phyloP scores from a whole-genome alignment of 176 grass and related monocot genomes.

The Hsuehochloa calcarea region DNA sequence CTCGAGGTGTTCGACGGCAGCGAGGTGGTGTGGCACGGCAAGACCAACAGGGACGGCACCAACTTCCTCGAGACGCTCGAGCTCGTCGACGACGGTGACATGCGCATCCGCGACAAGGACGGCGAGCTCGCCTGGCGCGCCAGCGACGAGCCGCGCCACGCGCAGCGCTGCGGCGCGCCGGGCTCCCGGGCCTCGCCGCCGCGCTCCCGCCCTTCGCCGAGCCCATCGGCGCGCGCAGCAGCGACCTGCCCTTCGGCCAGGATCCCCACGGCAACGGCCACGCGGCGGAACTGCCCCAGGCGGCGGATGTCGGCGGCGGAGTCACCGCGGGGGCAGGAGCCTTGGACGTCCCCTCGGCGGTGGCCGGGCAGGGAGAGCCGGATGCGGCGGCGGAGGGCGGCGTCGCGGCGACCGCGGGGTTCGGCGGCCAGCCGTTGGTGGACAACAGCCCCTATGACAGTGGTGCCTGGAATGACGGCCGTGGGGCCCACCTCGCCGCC shows the following conservation, averaged over 20 bases:
- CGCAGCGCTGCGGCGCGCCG: constrained; percentile 65
- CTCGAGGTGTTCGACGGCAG: constrained; percentile 85
- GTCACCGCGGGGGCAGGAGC: not conserved
- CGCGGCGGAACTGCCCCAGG: constrained; percentile 29
- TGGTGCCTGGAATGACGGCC: constrained; percentile 25
- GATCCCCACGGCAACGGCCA: constrained; percentile 28
- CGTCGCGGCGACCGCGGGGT: constrained; percentile 22
- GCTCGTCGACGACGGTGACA: constrained; percentile 86
- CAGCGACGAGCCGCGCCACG: constrained; percentile 56
- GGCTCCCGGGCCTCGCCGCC: constrained; percentile 54
- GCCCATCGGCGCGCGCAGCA: constrained; percentile 45
- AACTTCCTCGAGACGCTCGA: constrained; percentile 74
- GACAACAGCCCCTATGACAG: constrained; percentile 89
- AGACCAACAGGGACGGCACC: constrained; percentile 51
- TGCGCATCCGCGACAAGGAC: constrained; percentile 84
- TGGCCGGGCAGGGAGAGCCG: not conserved
- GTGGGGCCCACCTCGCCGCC: not conserved
- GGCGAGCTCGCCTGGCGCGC: constrained; percentile 87
- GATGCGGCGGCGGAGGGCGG: not conserved
- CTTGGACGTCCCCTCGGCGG: not conserved
- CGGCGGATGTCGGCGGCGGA: not conserved
- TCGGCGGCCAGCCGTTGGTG: constrained; percentile 60
- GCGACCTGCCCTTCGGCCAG: constrained; percentile 58
- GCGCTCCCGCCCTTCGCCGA: constrained; percentile 64
- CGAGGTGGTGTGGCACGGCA: constrained; percentile 64